A percentile compares a stretch with the other conserved stretches of the same genome.
phyloP scores from a whole-genome alignment of 2,329 filamentous ascomycete species.

The Calonectria pauciramosa region DNA sequence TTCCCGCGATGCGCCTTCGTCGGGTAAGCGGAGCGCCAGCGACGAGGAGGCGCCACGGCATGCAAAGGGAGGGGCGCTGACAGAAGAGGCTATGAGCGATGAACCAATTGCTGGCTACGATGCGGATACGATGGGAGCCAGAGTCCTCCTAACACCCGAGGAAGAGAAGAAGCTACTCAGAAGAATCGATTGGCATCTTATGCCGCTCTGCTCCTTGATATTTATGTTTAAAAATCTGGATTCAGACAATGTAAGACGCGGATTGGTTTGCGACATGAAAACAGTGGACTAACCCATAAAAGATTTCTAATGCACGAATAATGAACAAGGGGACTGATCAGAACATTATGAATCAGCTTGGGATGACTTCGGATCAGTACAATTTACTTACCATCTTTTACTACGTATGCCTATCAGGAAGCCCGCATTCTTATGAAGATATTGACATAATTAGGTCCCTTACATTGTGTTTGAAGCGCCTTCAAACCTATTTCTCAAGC shows the following conservation, averaged over 20 bases:
- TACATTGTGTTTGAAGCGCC: slow-evolving; percentile 57
- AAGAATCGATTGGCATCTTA: slow-evolving; percentile 43
- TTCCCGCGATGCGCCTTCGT: background rate
- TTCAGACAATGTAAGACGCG: slow-evolving; percentile 48
- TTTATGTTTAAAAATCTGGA: slow-evolving; percentile 59
- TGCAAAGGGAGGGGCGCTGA: background rate
- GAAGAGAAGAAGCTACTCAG: slow-evolving; percentile 44
- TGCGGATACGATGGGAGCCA: slow-evolving; percentile 51
- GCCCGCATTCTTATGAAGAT: background rate
- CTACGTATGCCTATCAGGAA: slow-evolving; percentile 47
- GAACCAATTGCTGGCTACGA: slow-evolving; percentile 7
- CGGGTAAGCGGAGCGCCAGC: background rate
- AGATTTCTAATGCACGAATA: slow-evolving; percentile 57
- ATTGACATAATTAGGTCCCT: slow-evolving; percentile 45
- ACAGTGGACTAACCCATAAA: background rate
- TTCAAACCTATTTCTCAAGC: slow-evolving; percentile 56
- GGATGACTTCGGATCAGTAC: slow-evolving; percentile 56
- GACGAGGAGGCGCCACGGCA: background rate
- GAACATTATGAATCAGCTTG: slow-evolving; percentile 58
- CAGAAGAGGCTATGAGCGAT: background rate
- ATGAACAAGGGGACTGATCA: slow-evolving; percentile 57
- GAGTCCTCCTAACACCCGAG: slow-evolving; percentile 39
- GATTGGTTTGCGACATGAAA: background rate
- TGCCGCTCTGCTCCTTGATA: slow-evolving; percentile 52
- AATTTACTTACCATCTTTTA: slow-evolving; percentile 55